A percentile compares a stretch with the other conserved stretches of the same genome.
phyloP scores from a whole-genome alignment of 2,329 filamentous ascomycete genomes.

The Diaporthe ilicicola region DNA sequence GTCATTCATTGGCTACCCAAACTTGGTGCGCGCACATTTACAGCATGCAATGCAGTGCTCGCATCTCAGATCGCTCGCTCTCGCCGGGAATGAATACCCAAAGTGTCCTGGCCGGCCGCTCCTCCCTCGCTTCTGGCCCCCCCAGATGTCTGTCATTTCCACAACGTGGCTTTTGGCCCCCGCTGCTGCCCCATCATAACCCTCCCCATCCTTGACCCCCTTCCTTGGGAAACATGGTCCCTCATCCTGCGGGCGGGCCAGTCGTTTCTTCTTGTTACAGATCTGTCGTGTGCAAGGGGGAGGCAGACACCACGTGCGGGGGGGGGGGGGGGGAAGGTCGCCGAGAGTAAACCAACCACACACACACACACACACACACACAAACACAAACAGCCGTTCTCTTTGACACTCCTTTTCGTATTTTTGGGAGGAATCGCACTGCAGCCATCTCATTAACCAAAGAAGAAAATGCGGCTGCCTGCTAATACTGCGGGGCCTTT shows the following conservation, averaged over 20 bases:
- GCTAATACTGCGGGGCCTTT: not conserved
- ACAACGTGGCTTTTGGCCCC: conserved; percentile 25
- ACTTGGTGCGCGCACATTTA: not conserved
- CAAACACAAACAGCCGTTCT: not conserved
- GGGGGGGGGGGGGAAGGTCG: not conserved
- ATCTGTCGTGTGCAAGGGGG: not conserved
- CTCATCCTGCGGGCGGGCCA: not conserved
- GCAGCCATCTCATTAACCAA: not conserved
- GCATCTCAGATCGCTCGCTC: conserved; percentile 5
- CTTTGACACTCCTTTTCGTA: not conserved
- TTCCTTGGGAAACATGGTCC: not conserved
- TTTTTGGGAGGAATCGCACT: not conserved
- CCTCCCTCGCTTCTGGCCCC: not conserved
- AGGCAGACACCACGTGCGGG: not conserved
- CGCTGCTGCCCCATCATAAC: not conserved
- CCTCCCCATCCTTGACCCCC: not conserved
- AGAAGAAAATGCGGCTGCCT: not conserved
- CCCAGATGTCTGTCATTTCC: not conserved
- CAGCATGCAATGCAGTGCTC: conserved; percentile 18
- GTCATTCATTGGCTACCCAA: conserved; percentile 7
- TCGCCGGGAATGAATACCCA: not conserved
- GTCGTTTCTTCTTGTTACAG: not conserved
- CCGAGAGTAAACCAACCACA: not conserved
- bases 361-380: not conserved
- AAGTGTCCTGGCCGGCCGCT: no score